A percentile compares a stretch with the other conserved stretches of the same genome.
These are phyloP conservation scores for Hyphodiscus sp. DNA, from an alignment of 2,329 filamentous ascomycete species.

Conservation along the genomic window DNA sequence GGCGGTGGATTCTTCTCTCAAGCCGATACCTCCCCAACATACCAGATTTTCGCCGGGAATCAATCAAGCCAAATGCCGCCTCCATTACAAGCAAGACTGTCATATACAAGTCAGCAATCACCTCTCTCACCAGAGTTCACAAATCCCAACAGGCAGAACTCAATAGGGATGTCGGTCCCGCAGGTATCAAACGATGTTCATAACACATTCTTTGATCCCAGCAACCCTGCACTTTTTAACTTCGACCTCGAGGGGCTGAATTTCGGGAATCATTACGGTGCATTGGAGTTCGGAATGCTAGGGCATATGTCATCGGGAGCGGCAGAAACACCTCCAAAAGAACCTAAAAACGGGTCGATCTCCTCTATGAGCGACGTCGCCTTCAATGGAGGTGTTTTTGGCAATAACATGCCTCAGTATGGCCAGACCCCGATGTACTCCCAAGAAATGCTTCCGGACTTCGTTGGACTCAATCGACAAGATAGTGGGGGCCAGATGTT, in stretches of 20 bases:
- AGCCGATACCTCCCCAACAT: conserved; percentile 26
- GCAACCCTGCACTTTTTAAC: conserved; percentile 88
- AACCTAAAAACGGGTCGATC: conserved; percentile 38
- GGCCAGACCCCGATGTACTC: conserved; percentile 39
- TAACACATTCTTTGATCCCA: conserved; percentile 70
- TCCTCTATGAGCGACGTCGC: conserved; percentile 33
- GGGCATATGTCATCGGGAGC: conserved; percentile 93
- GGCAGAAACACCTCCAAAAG: conserved; percentile 69
- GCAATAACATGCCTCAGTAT: conserved; percentile 35
- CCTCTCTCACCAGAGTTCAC: conserved; percentile 71
- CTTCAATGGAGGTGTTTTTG: conserved; percentile 25
- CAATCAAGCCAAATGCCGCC: conserved; percentile 41
- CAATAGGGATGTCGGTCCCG: conserved; percentile 31
- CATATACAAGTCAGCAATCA: conserved; percentile 62
- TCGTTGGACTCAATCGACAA: conserved; percentile 39
- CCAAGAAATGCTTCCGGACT: conserved; percentile 44
- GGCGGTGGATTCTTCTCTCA: conserved; percentile 28
- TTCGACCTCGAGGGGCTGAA: conserved; percentile 92
- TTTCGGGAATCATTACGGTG: conserved; percentile 94
- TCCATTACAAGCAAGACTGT: conserved; percentile 43
- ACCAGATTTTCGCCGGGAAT: conserved; percentile 39
- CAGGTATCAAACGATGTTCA: conserved; percentile 43
- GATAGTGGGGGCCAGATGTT: conserved; percentile 37
- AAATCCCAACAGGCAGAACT: conserved; percentile 42
- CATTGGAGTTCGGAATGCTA: conserved; percentile 91